Conservation (phyloP, 305 asterid genomes). For the Lippia alba region DNA sequence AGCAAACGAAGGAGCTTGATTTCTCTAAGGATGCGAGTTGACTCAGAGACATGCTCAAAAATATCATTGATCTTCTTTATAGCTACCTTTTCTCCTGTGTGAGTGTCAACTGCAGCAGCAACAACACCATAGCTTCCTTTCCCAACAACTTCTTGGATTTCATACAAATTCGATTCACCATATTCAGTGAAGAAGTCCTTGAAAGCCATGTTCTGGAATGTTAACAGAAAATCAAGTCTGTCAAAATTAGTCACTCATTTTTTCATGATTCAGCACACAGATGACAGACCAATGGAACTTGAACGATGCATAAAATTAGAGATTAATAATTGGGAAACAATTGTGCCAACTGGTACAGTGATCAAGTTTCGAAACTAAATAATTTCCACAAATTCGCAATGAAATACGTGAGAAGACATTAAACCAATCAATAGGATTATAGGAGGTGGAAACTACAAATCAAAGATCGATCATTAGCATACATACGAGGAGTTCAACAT, state of each 20-base stretch:
- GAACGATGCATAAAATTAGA: no score
- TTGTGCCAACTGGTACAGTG: no score
- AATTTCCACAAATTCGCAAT: no score
- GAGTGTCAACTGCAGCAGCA: slow-evolving; percentile 79
- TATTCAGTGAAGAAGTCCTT: slow-evolving; percentile 74
- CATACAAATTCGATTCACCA: slow-evolving; percentile 67
- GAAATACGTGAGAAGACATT: no score
- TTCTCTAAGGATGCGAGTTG: slow-evolving; percentile 75
- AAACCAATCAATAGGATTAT: no score
- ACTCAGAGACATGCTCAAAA: slow-evolving; percentile 78
- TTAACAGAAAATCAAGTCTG: neutral
- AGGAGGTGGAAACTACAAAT: no score
- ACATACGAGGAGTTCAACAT: no score
- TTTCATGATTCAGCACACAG: neutral
- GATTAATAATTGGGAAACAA: no score
- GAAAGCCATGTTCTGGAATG: slow-evolving; percentile 55
- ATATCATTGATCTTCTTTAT: slow-evolving; percentile 68
- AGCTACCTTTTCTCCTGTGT: slow-evolving; percentile 79
- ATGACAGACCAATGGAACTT: no score
- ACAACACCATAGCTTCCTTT: slow-evolving; percentile 85
- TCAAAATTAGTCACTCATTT: no score
- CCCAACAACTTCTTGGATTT: slow-evolving; percentile 80
- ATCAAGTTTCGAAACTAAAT: no score
- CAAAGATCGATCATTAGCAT: no score
- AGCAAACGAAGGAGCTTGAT: slow-evolving; percentile 74